Evolutionary conservation across 2,329 filamentous ascomycete genomes (phyloP).

Genomic region (Aspergillus sp.): DNA sequence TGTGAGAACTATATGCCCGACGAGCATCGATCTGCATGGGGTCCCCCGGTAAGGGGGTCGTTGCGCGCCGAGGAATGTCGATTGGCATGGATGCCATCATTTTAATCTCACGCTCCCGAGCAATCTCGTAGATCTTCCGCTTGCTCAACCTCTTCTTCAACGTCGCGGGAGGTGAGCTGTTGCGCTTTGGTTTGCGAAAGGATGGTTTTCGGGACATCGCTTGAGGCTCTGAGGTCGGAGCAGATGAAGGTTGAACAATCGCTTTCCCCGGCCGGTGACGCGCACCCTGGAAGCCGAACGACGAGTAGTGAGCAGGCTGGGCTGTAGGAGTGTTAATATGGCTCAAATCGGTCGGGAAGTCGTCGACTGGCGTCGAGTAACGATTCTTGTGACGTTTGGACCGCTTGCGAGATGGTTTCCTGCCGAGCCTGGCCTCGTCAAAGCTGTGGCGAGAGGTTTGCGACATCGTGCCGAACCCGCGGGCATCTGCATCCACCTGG

Average conservation of each 20-base stretch:
- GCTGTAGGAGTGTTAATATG: constrained; percentile 14
- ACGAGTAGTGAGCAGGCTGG: constrained; percentile 19
- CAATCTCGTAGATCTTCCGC: constrained; percentile 70
- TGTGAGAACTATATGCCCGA: constrained; percentile 45
- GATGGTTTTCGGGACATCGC: constrained; percentile 48
- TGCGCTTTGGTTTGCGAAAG: constrained; percentile 58
- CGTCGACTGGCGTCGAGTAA: constrained; percentile 27
- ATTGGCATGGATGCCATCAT: constrained; percentile 72
- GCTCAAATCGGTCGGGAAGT: constrained; percentile 15
- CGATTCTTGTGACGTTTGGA: constrained; percentile 37
- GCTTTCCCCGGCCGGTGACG: constrained; percentile 19
- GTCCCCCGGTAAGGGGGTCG: constrained; percentile 59
- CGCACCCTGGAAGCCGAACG: constrained; percentile 23
- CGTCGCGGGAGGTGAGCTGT: constrained; percentile 52
- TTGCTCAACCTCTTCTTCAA: constrained; percentile 73
- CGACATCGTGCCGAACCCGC: constrained; percentile 36
- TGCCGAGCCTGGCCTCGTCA: constrained; percentile 27
- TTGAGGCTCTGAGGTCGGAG: constrained; percentile 38
- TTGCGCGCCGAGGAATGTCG: constrained; percentile 61
- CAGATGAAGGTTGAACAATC: constrained; percentile 35
- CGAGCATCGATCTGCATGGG: constrained; percentile 60
- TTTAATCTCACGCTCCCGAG: constrained; percentile 83
- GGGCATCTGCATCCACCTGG: constrained; percentile 55
- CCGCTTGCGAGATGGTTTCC: constrained; percentile 34
- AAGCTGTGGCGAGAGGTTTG: constrained; percentile 29